These are phyloP conservation scores for Lodderomyces theae DNA, from an alignment of 1,139 yeast species.

Conservation along the genomic window DNA sequence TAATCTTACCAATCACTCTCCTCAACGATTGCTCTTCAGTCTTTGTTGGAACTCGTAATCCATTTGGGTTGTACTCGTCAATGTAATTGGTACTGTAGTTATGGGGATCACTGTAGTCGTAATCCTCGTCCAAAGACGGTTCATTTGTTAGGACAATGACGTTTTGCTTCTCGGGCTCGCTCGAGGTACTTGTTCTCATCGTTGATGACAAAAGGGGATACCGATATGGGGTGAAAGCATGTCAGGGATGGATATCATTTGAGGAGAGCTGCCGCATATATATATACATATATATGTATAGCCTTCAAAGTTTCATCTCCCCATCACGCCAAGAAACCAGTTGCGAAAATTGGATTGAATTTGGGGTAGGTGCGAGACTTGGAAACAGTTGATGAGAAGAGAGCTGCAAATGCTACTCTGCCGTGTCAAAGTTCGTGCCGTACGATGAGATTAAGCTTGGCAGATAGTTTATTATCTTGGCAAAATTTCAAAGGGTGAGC, in stretches of 20 bases:
- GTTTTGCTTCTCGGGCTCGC: constrained; percentile 2
- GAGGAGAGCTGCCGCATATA: no score
- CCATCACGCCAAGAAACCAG: background rate
- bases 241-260: no score
- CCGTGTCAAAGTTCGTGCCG: constrained; percentile 1
- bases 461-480: background rate
- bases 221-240: no score
- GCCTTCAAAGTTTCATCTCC: no score
- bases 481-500: no score
- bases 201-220: no score
- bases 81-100: constrained; percentile 26
- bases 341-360: background rate
- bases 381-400: no score
- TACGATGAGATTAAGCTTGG: background rate
- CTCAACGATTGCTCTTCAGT: constrained; percentile 48
- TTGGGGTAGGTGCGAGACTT: no score
- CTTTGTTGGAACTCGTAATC: constrained; percentile 34
- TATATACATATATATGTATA: no score
- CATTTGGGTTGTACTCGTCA: constrained; percentile 34
- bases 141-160: background rate
- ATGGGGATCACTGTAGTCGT: constrained; percentile 36
- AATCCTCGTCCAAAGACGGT: constrained; percentile 4
- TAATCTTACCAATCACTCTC: constrained; percentile 30
- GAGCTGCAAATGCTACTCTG: no score
- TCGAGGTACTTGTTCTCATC: background rate